Evolutionary conservation across 2,329 filamentous ascomycete genomes (phyloP).

Genomic region (Trichothecium roseum): DNA sequence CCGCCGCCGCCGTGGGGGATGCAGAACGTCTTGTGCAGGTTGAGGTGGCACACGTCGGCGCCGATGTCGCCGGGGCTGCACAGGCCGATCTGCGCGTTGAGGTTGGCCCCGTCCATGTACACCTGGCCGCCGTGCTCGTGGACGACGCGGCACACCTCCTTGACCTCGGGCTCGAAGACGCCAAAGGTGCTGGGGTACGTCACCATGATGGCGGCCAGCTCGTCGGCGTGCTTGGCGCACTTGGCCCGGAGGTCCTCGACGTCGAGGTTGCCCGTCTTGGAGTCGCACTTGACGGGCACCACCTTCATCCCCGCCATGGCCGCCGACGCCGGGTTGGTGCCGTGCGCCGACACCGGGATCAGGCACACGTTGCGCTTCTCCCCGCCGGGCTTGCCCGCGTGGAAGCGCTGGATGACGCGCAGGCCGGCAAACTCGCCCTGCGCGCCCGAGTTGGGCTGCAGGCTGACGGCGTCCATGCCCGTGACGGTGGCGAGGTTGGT

Average conservation of each 20-base stretch:
- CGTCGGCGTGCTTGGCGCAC: conserved; percentile 76
- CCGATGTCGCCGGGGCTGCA: conserved; percentile 93
- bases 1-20: conserved; percentile 94
- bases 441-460: conserved; percentile 92
- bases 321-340: conserved; percentile 90
- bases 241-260: conserved; percentile 77
- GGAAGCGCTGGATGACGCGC: conserved; percentile 77
- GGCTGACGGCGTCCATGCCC: conserved; percentile 77
- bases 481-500: conserved; percentile 72
- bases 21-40: conserved; percentile 98
- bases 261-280: conserved; percentile 79
- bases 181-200: conserved; percentile 94
- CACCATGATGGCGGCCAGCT: conserved; percentile 90
- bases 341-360: conserved; percentile 90
- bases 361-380: conserved; percentile 82
- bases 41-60: conserved; percentile 92
- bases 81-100: conserved; percentile 95
- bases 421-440: conserved; percentile 93
- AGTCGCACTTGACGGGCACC: conserved; percentile 83
- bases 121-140: conserved; percentile 85
- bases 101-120: conserved; percentile 98
- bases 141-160: conserved; percentile 74
- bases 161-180: conserved; percentile 85
- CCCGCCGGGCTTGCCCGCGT: conserved; percentile 41
- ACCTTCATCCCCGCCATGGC: conserved; percentile 95